These are phyloP conservation scores for Penicillium occitanis DNA, from an alignment of 2,329 filamentous ascomycete species.

Conservation along the genomic window DNA sequence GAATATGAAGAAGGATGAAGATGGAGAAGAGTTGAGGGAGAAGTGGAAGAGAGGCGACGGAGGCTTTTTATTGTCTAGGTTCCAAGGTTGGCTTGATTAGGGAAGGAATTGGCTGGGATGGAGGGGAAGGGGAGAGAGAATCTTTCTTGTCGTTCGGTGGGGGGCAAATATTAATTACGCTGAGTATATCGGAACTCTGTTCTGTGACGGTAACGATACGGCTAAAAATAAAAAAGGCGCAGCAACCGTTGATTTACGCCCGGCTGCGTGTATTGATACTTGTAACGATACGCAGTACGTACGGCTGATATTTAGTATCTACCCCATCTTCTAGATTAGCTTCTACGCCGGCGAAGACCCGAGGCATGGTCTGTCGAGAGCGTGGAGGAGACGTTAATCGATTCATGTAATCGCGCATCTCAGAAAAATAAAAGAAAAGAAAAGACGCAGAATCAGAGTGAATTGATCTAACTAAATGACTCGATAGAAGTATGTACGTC, in stretches of 20 bases:
- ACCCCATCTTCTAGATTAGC: not conserved
- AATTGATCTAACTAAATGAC: not conserved
- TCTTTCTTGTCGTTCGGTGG: not conserved
- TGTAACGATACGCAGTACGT: not conserved
- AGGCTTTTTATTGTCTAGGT: conserved; percentile 19
- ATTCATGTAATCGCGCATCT: not conserved
- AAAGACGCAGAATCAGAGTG: not conserved
- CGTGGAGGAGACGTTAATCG: not conserved
- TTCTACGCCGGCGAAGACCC: not conserved
- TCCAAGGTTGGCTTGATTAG: not conserved
- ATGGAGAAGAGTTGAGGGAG: conserved; percentile 10
- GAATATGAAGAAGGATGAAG: conserved; percentile 12
- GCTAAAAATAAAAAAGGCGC: conserved; percentile 13
- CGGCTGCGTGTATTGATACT: conserved; percentile 7
- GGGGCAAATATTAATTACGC: not conserved
- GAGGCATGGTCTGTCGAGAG: not conserved
- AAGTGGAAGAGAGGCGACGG: conserved; percentile 15
- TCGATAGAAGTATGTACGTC: not conserved
- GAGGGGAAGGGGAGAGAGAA: conserved; percentile 13
- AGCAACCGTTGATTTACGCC: not conserved
- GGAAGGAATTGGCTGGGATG: conserved; percentile 6
- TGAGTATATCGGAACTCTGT: not conserved
- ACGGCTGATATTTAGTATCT: not conserved
- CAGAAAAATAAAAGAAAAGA: not conserved
- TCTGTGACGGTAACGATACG: not conserved